These are phyloP conservation scores for Anisodus acutangulus DNA, from an alignment of 257 asterid genomes.

Conservation along the genomic window DNA sequence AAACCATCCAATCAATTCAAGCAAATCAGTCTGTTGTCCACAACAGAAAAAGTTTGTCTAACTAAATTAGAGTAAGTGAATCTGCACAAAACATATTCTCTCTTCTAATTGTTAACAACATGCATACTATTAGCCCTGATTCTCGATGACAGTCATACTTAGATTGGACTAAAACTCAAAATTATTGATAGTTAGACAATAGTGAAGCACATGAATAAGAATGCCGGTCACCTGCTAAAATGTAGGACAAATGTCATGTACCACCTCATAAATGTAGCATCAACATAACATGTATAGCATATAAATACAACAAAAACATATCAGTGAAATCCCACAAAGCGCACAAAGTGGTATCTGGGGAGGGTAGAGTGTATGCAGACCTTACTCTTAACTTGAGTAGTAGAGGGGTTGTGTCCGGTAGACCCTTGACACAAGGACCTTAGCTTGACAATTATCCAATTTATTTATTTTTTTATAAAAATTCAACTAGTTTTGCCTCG, in stretches of 20 bases:
- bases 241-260: background rate
- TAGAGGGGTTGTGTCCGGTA: no score
- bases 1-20: background rate
- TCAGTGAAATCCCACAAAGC: no score
- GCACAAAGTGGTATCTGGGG: no score
- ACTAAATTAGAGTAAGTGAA: background rate
- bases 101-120: conserved; percentile 6
- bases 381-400: no score
- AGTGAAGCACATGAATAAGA: background rate
- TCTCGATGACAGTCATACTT: background rate
- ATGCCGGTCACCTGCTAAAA: background rate
- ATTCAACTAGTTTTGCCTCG: no score
- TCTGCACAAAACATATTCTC: background rate
- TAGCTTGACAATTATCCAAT: no score
- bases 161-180: background rate
- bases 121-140: background rate
- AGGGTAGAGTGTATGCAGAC: no score
- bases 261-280: background rate
- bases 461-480: no score
- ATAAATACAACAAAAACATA: background rate
- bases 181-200: background rate
- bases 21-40: background rate
- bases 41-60: background rate
- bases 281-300: background rate
- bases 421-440: no score